A percentile compares a stretch with the other conserved stretches of the same genome.
Evolutionary conservation across 1,139 yeast genomes (phyloP).

Genomic region (Lipomyces yarrowii): DNA sequence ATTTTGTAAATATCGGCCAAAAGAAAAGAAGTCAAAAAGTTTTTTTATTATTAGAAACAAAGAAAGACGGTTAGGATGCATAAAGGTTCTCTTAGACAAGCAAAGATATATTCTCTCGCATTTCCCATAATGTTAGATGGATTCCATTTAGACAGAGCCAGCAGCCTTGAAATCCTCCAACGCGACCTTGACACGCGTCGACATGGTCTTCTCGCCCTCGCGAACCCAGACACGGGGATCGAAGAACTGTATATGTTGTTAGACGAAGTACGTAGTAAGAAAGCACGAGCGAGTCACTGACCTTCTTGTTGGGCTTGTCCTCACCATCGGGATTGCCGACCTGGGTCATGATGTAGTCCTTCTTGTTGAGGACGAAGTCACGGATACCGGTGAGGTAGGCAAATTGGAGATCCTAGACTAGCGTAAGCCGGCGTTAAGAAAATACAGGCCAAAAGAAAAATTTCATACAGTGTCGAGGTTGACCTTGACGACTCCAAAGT

Average conservation of each 20-base stretch:
- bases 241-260: slow-evolving; percentile 54
- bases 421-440: background rate
- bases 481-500: slow-evolving; percentile 96
- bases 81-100: background rate
- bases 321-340: slow-evolving; percentile 99
- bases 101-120: background rate
- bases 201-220: slow-evolving; percentile 99
- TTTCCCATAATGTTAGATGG: background rate
- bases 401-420: slow-evolving; percentile 79
- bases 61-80: background rate
- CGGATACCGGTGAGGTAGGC: slow-evolving; percentile 97
- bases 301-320: slow-evolving; percentile 81
- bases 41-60: background rate
- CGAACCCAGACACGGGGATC: slow-evolving; percentile 99
- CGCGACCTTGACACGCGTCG: slow-evolving; percentile 79
- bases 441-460: background rate
- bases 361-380: slow-evolving; percentile 92
- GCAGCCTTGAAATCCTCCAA: slow-evolving; percentile 72
- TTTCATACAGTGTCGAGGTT: slow-evolving; percentile 76
- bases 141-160: slow-evolving; percentile 31
- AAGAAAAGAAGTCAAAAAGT: background rate
- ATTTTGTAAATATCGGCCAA: too few relatives aligned
- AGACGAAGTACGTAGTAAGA: background rate
- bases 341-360: slow-evolving; percentile 84
- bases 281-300: background rate